These are phyloP conservation scores for Exophiala phaeomuriformis DNA, from an alignment of 2,329 filamentous ascomycete species.

Conservation along the genomic window DNA sequence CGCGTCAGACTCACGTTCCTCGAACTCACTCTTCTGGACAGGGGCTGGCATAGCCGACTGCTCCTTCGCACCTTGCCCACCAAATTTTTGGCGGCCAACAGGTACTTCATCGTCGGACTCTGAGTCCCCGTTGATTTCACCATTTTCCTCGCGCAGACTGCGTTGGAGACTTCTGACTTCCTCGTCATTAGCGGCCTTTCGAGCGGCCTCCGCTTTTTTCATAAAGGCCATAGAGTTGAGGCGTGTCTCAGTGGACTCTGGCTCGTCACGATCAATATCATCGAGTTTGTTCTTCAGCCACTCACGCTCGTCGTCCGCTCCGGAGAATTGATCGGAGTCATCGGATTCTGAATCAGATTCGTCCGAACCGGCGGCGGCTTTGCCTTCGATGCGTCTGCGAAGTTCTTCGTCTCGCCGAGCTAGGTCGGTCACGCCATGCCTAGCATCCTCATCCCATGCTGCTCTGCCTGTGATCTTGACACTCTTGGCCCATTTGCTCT, in stretches of 20 bases:
- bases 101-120: constrained; percentile 47
- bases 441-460: constrained; percentile 82
- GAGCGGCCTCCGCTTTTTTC: constrained; percentile 74
- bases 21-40: constrained; percentile 49
- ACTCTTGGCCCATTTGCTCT: constrained; percentile 88
- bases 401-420: constrained; percentile 76
- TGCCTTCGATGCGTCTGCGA: constrained; percentile 69
- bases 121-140: not conserved
- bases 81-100: constrained; percentile 48
- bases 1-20: constrained; percentile 51
- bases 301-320: constrained; percentile 48
- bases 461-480: constrained; percentile 70
- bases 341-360: constrained; percentile 55
- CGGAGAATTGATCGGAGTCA: constrained; percentile 58
- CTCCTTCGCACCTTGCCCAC: constrained; percentile 25
- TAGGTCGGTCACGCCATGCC: constrained; percentile 70
- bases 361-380: constrained; percentile 55
- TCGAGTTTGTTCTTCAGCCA: constrained; percentile 36
- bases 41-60: constrained; percentile 28
- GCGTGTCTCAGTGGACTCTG: constrained; percentile 51
- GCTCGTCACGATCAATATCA: constrained; percentile 33
- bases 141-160: constrained; percentile 54
- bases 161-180: constrained; percentile 61
- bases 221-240: constrained; percentile 89
- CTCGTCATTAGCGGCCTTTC: constrained; percentile 73